These are phyloP conservation scores for Tetrastigma voinierianum DNA, from an alignment of 164 flowering plant species.

Conservation along the genomic window DNA sequence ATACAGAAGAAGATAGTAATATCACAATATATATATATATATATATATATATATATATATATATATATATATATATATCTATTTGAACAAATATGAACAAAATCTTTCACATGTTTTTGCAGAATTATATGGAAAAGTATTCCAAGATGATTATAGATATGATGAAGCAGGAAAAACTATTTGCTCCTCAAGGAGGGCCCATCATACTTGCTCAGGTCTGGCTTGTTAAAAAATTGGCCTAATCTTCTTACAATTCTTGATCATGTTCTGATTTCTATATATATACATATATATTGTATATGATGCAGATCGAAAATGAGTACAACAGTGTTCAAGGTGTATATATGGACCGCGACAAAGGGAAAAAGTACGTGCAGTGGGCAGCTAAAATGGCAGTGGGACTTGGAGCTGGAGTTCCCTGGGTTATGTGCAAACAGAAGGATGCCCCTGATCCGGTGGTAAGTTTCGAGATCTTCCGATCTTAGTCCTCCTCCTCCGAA, in stretches of 20 bases:
- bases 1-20: too few species aligned
- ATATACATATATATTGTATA: too few species aligned
- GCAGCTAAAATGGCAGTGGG: conserved; percentile 69
- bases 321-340: conserved; percentile 68
- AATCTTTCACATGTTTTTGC: conserved; percentile 6
- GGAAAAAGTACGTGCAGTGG: conserved; percentile 73
- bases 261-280: too few species aligned
- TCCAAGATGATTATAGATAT: conserved; percentile 28
- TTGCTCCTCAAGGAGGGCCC: conserved; percentile 59
- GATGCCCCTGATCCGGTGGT: conserved; percentile 92
- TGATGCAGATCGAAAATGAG: conserved; percentile 86
- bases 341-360: conserved; percentile 42
- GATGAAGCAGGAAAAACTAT: conserved; percentile 38
- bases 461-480: too few species aligned
- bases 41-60: too few species aligned
- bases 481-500: too few species aligned
- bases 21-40: too few species aligned
- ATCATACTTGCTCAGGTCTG: conserved; percentile 42
- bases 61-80: too few species aligned
- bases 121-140: conserved; percentile 32
- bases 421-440: conserved; percentile 91
- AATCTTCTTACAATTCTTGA: too few species aligned
- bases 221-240: too few species aligned
- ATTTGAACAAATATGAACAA: too few species aligned
- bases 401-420: conserved; percentile 67